Percentiles rank a stretch among this genome's conserved stretches.
Conservation (phyloP, 768 basidiomycete species). For the Phallus indusiatus region DNA sequence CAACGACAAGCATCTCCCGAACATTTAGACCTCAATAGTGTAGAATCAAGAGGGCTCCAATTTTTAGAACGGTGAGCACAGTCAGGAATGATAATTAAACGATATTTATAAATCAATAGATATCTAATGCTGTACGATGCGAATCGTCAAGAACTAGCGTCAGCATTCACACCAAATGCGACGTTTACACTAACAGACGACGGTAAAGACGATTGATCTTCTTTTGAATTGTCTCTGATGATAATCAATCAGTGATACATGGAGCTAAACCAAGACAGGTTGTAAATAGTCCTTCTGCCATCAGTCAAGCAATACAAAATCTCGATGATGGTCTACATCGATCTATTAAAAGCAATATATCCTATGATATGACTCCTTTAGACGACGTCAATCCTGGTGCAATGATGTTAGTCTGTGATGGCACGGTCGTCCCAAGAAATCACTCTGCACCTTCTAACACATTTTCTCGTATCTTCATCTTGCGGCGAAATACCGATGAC, state of each 20-base stretch:
- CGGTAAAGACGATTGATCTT: not conserved
- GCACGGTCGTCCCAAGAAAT: not conserved
- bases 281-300: not conserved
- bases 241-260: not conserved
- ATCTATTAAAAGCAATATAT: not conserved
- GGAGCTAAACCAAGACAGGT: not conserved
- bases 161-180: slow-evolving; percentile 1
- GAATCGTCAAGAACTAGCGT: not conserved
- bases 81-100: not conserved
- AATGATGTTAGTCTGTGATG: slow-evolving; percentile 5
- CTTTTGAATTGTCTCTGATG: not conserved
- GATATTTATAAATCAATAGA: not conserved
- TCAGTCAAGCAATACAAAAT: not conserved
- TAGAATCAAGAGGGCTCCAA: not conserved
- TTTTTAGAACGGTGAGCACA: slow-evolving; percentile 6
- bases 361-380: slow-evolving; percentile 2
- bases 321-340: slow-evolving; percentile 1
- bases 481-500: not conserved
- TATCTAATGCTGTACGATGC: slow-evolving; percentile 3
- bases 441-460: not conserved
- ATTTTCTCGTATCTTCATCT: slow-evolving; percentile 6
- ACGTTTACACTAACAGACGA: slow-evolving; percentile 2
- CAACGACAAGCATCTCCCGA: not conserved
- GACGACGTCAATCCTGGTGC: slow-evolving; percentile 1
- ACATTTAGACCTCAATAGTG: not conserved